Percentiles rank a stretch among this genome's conserved stretches.
Conservation (phyloP, 768 basidiomycete species). For the Termitomyces sp. region DNA sequence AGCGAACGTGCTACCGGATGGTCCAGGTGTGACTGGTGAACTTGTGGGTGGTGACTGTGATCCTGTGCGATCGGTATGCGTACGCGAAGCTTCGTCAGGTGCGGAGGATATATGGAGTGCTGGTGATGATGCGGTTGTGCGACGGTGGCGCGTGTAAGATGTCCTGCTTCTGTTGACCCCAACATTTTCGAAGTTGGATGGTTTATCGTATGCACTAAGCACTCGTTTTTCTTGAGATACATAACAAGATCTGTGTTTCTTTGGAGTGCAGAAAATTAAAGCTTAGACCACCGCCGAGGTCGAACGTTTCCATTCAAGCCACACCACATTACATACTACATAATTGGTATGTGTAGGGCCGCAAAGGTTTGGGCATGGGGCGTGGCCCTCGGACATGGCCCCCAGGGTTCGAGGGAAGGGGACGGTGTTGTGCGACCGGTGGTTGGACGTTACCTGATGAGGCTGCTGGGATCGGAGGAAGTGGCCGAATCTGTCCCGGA, state of each 20-base stretch:
- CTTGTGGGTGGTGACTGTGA: slow-evolving; percentile 59
- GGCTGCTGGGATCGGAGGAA: background rate
- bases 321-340: background rate
- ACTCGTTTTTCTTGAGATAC: background rate
- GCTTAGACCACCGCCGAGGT: background rate
- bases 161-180: background rate
- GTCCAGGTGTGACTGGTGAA: slow-evolving; percentile 40
- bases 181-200: background rate
- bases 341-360: background rate
- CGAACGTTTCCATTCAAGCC: background rate
- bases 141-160: slow-evolving; percentile 25
- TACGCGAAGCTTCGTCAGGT: slow-evolving; percentile 8
- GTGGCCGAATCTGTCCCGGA: background rate
- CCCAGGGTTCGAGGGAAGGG: background rate
- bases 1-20: slow-evolving; percentile 35
- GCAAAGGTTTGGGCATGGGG: background rate
- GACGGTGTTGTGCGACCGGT: background rate
- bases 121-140: slow-evolving; percentile 58
- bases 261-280: background rate
- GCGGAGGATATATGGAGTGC: slow-evolving; percentile 46
- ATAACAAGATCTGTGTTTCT: background rate
- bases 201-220: background rate
- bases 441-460: background rate
- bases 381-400: background rate
- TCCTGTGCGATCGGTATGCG: slow-evolving; percentile 39